Evolutionary conservation across 495 filamentous ascomycete species (phyloP), one percentile per base, ranked within the genome.

Genomic region (Poronia punctata): DNA sequence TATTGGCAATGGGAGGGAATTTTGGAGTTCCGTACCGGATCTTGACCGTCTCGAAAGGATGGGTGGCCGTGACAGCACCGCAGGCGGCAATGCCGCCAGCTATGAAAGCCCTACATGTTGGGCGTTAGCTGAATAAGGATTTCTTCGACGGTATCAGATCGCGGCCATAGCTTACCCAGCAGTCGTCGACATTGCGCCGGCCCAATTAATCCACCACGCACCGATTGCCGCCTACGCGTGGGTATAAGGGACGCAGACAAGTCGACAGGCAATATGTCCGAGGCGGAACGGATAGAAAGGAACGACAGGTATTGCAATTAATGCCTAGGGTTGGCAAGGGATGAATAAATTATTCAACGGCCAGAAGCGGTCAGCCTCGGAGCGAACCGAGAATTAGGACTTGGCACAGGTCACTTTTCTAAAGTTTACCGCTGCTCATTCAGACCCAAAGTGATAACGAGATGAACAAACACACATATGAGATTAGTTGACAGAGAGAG

Each of bases 41-140:
- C 78, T 99, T 99, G 43, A 97, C 88, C 5, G 92, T 97, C 66
- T 99, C 92, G 69, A 97, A 96, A 45, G 88, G 86, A 63, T 99
- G 92, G 26, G 92, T 99, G 32, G 93, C 90, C 3, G 92, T 97
- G 36, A 99, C 93, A 38, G 92, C 92, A 49, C 92, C 92, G 65
- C 88, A 95, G 38, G 93, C 92, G 50, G 92, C 92, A 57, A 97
- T 84, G 46, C 92, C 92, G 60, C 92, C 92, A 18, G 92, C 88
- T 49, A 97, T 74, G 72, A 99, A 99, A 31, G 75, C 72, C 40
- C 77, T 76, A 40, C 24, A 37, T 15, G 3, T 50, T 48, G 38
- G 53, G 48, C 12, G 20, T 56, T 35, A 49, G 48, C 18, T 11
- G 29, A 30, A 20, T 35, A 15, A 11, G 14, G 26, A 44, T n/a